phyloP scores from a whole-genome alignment of 345 rosid genomes.

The Diplotaxis tenuifolia region DNA sequence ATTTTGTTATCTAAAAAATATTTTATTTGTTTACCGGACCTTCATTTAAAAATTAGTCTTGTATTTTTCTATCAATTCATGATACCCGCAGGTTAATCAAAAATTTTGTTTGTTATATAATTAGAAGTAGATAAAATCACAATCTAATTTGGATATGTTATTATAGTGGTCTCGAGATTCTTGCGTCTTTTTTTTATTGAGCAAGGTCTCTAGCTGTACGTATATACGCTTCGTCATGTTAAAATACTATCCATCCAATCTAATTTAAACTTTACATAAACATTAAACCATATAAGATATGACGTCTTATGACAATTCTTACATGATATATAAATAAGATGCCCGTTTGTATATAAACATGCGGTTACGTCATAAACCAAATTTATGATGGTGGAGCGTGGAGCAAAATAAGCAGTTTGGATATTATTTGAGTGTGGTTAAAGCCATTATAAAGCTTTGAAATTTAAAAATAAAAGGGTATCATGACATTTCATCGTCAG shows the following conservation, averaged over 20 bases:
- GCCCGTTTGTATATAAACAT: not conserved
- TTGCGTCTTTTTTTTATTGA: not conserved
- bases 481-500: constrained; percentile 22
- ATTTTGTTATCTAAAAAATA: not conserved
- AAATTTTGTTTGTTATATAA: too few relatives aligned
- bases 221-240: not conserved
- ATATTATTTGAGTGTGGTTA: constrained; percentile 10
- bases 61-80: too few relatives aligned
- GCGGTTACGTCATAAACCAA: constrained; percentile 19
- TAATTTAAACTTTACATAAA: constrained; percentile 10
- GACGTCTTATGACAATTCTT: not conserved
- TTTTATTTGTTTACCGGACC: not conserved
- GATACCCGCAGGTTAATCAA: too few relatives aligned
- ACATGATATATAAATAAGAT: not conserved
- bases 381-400: too few relatives aligned
- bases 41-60: not conserved
- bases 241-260: not conserved
- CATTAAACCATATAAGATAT: constrained; percentile 9
- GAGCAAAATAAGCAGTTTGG: not conserved
- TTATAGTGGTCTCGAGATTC: not conserved
- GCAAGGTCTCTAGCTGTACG: not conserved
- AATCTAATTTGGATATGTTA: not conserved
- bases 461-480: not conserved
- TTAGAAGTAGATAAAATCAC: not conserved
- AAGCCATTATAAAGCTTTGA: constrained; percentile 23